These are phyloP conservation scores for Sarcocystis neurona DNA, from an alignment of 169 alveolate genomes.

Conservation along the genomic window DNA sequence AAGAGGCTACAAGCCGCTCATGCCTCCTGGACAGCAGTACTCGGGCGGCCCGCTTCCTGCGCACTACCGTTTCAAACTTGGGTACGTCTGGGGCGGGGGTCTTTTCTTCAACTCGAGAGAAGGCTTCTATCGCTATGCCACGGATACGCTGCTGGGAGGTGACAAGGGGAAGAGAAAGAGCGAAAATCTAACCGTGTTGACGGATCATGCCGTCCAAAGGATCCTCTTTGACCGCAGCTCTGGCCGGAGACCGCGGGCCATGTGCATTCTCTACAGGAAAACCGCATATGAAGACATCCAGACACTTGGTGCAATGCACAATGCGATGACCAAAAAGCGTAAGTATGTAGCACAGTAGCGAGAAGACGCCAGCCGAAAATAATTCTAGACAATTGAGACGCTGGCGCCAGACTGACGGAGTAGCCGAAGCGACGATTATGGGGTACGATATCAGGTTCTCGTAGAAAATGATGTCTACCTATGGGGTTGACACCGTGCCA, in stretches of 20 bases:
- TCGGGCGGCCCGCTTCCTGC: constrained; percentile 21
- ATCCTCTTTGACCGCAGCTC: neutral
- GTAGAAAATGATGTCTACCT: no score
- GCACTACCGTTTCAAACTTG: neutral
- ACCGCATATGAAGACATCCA: constrained; percentile 17
- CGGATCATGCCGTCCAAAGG: constrained; percentile 25
- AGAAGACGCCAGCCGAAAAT: no score
- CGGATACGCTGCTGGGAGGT: constrained; percentile 1
- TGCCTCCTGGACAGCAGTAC: neutral
- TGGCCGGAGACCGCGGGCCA: constrained; percentile 9
- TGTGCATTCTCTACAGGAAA: constrained; percentile 26
- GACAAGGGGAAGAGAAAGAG: constrained; percentile 6
- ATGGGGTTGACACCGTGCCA: no score
- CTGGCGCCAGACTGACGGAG: no score
- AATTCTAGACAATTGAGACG: no score
- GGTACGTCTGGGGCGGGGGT: constrained; percentile 31
- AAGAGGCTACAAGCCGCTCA: constrained; percentile 8
- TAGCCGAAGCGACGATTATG: no score
- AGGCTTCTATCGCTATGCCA: neutral
- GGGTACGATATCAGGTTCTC: no score
- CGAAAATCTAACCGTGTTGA: constrained; percentile 12
- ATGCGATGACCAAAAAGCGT: no score
- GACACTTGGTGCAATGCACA: neutral
- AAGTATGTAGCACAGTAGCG: no score
- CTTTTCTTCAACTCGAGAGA: neutral